phyloP scores from a whole-genome alignment of 768 basidiomycete species.

The Sporobolomyces pararoseus region DNA sequence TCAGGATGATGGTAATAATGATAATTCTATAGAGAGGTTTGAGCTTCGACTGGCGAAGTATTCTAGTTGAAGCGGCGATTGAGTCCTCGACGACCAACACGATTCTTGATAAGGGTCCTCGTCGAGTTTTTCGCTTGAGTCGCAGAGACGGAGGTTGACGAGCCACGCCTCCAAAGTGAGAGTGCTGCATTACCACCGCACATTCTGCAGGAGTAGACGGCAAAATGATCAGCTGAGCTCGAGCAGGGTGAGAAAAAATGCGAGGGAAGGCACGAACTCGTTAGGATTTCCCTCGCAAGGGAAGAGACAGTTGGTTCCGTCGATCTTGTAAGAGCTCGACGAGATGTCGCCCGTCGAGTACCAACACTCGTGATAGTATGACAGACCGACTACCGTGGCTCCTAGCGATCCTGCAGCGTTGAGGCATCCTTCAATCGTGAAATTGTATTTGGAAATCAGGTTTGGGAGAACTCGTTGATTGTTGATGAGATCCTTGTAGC shows the following conservation, averaged over 20 bases:
- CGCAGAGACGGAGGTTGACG: no score
- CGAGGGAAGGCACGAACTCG: neutral
- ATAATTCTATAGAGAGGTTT: no score
- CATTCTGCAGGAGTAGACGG: neutral
- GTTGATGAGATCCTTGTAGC: constrained; percentile 33
- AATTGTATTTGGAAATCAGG: neutral
- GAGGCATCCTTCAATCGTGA: constrained; percentile 28
- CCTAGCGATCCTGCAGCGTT: neutral
- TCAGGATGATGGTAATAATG: no score
- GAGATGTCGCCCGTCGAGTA: constrained; percentile 9
- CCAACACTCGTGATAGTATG: constrained; percentile 14
- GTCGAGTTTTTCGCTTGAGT: no score
- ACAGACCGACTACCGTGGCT: constrained; percentile 7
- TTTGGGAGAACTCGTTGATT: constrained; percentile 9
- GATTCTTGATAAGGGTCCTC: no score
- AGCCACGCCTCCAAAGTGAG: constrained; percentile 1
- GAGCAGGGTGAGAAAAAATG: no score
- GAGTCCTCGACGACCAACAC: no score
- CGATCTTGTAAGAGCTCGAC: neutral
- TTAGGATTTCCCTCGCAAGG: constrained; percentile 23
- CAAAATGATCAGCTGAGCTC: no score
- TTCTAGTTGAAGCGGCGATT: no score
- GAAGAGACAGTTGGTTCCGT: constrained; percentile 10
- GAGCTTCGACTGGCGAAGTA: no score
- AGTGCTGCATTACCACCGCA: constrained; percentile 24